Conservation (phyloP, 345 rosid species). For the Bruguiera gymnorhiza region DNA sequence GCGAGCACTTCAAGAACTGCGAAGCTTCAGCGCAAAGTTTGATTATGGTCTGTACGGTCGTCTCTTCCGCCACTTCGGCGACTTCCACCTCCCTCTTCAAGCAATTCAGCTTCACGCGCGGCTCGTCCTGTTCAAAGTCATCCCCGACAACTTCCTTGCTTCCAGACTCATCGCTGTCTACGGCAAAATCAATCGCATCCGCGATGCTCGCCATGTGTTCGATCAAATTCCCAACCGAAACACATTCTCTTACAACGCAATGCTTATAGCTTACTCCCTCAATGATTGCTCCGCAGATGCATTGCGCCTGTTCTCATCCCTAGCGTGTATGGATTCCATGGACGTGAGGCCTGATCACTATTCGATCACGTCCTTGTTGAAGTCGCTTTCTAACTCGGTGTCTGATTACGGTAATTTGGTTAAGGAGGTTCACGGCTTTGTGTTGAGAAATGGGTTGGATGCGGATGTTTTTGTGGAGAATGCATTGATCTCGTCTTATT, state of each 20-base stretch:
- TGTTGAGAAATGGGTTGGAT: slow-evolving; percentile 44
- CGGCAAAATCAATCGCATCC: slow-evolving; percentile 36
- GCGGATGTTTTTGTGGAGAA: slow-evolving; percentile 56
- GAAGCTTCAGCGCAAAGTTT: slow-evolving; percentile 19
- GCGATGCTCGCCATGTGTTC: slow-evolving; percentile 60
- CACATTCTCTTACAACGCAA: slow-evolving; percentile 69
- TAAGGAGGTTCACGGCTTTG: slow-evolving; percentile 56
- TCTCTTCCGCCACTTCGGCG: slow-evolving; percentile 56
- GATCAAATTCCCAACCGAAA: slow-evolving; percentile 51
- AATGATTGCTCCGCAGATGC: slow-evolving; percentile 49
- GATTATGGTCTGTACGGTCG: slow-evolving; percentile 62
- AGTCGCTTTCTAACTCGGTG: slow-evolving; percentile 46
- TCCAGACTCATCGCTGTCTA: slow-evolving; percentile 61
- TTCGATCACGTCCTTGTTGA: slow-evolving; percentile 59
- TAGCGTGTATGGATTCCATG: slow-evolving; percentile 26
- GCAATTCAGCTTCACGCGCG: slow-evolving; percentile 81
- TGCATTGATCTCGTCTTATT: slow-evolving; percentile 61
- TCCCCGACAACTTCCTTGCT: slow-evolving; percentile 68
- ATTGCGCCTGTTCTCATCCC: slow-evolving; percentile 45
- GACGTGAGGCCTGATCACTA: slow-evolving; percentile 44
- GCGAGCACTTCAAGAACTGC: background rate
- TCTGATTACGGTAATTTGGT: slow-evolving; percentile 36
- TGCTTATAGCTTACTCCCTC: slow-evolving; percentile 60
- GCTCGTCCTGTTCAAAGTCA: slow-evolving; percentile 42
- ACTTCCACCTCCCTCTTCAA: slow-evolving; percentile 52